Evolutionary conservation across 1,284 basidiomycete genomes (phyloP).

Genomic region (Ceraceosorus guamensis): DNA sequence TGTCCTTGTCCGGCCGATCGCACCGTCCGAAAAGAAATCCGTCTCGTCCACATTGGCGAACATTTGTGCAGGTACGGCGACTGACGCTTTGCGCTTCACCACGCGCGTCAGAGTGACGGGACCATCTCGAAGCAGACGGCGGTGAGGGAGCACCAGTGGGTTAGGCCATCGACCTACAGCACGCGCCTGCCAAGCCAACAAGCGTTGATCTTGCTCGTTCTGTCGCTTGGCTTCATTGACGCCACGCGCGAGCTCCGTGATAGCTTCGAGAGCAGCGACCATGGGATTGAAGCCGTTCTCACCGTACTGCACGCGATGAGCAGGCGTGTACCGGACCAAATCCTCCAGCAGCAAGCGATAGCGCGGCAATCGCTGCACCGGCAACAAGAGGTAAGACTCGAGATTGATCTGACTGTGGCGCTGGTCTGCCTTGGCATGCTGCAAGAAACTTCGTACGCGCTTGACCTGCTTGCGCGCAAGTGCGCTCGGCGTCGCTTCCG

Average conservation of each 20-base stretch:
- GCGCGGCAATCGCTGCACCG: conserved; percentile 90
- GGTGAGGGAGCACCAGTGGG: conserved; percentile 93
- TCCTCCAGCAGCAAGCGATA: conserved; percentile 67
- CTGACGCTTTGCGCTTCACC: conserved; percentile 77
- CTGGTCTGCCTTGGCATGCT: conserved; percentile 53
- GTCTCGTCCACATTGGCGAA: not conserved
- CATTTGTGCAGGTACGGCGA: conserved; percentile 27
- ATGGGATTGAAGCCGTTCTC: conserved; percentile 12
- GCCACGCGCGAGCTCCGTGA: conserved; percentile 37
- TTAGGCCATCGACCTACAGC: conserved; percentile 76
- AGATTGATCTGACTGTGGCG: conserved; percentile 92
- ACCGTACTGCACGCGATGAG: conserved; percentile 1
- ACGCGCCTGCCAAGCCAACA: conserved; percentile 65
- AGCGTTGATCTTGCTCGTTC: conserved; percentile 27
- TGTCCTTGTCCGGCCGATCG: not conserved
- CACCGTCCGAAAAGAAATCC: not conserved
- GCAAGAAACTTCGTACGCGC: conserved; percentile 39
- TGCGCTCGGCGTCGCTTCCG: not conserved
- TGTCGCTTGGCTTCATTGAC: conserved; percentile 51
- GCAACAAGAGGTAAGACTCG: conserved; percentile 86
- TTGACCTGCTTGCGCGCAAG: conserved; percentile 28
- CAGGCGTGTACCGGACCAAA: conserved; percentile 34
- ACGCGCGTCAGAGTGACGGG: conserved; percentile 72
- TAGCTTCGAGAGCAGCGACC: conserved; percentile 32
- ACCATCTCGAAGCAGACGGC: conserved; percentile 60